Percentiles rank a stretch among this genome's conserved stretches.
Conservation (phyloP, 1,139 yeast genomes). For the Lodderomyces parapsilosis region DNA sequence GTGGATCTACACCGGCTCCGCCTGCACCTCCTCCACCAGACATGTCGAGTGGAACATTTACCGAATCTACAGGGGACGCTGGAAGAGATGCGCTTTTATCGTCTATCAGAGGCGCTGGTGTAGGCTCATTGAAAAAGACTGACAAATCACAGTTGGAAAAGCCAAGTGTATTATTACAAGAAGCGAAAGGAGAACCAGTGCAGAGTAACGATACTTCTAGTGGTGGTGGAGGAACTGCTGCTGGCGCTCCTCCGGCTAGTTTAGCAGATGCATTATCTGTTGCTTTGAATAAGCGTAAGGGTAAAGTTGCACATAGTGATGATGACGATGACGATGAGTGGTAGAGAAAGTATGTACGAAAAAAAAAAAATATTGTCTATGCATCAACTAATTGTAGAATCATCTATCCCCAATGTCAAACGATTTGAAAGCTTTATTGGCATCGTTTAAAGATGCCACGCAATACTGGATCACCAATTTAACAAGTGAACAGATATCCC, state of each 20-base stretch:
- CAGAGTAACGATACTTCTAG: slow-evolving; percentile 16
- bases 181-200: slow-evolving; percentile 61
- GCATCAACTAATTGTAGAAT: not conserved
- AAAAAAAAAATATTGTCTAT: slow-evolving; percentile 2
- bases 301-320: slow-evolving; percentile 79
- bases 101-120: slow-evolving; percentile 78
- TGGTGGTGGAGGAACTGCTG: slow-evolving; percentile 20
- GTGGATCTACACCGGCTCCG: slow-evolving; percentile 14
- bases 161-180: slow-evolving; percentile 71
- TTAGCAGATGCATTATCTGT: slow-evolving; percentile 87
- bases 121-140: slow-evolving; percentile 66
- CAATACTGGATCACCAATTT: slow-evolving; percentile 28
- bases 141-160: slow-evolving; percentile 82
- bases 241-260: slow-evolving; percentile 49
- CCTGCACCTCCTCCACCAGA: slow-evolving; percentile 19
- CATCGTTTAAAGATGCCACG: slow-evolving; percentile 36
- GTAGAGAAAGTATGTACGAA: slow-evolving; percentile 11
- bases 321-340: slow-evolving; percentile 69
- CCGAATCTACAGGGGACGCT: slow-evolving; percentile 44
- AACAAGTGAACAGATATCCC: slow-evolving; percentile 9
- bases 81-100: slow-evolving; percentile 83
- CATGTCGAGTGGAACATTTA: slow-evolving; percentile 11
- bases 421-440: slow-evolving; percentile 28
- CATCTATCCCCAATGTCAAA: not conserved
- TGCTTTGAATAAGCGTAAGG: slow-evolving; percentile 79